These are phyloP conservation scores for Trichoderma koningii DNA, from an alignment of 2,329 filamentous ascomycete species.

Conservation along the genomic window DNA sequence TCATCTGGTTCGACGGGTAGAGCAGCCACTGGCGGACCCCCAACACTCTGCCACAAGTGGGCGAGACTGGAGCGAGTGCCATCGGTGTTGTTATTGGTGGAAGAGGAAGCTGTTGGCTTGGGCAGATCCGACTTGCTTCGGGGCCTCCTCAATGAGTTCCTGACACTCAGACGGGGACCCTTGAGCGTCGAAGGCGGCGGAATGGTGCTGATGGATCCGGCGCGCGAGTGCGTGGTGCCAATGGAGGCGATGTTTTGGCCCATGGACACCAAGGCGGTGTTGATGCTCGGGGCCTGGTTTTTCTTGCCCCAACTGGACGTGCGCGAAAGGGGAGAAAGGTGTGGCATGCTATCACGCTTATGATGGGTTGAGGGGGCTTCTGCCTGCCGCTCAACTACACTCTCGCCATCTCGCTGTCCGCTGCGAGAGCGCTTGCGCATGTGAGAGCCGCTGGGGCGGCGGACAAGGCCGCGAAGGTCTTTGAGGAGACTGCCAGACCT, in stretches of 20 bases:
- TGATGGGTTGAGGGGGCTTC: constrained; percentile 38
- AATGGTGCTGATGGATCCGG: constrained; percentile 59
- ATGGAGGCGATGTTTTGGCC: constrained; percentile 58
- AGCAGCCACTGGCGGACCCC: constrained; percentile 56
- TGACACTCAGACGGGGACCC: constrained; percentile 51
- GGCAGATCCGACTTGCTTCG: constrained; percentile 58
- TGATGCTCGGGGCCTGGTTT: constrained; percentile 55
- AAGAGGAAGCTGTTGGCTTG: constrained; percentile 38
- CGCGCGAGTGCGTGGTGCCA: constrained; percentile 58
- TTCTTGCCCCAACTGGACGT: constrained; percentile 57
- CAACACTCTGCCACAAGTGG: constrained; percentile 54
- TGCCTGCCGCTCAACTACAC: constrained; percentile 30
- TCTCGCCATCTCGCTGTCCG: constrained; percentile 38
- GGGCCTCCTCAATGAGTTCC: constrained; percentile 54
- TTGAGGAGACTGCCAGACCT: constrained; percentile 53
- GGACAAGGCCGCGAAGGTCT: constrained; percentile 53
- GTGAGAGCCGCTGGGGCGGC: constrained; percentile 50
- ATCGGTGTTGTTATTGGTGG: constrained; percentile 33
- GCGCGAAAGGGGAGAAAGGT: constrained; percentile 54
- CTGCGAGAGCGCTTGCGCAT: constrained; percentile 52
- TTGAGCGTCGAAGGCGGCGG: constrained; percentile 54
- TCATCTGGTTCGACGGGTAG: constrained; percentile 48
- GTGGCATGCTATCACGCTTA: constrained; percentile 48
- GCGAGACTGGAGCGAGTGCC: constrained; percentile 48
- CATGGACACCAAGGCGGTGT: constrained; percentile 60